A percentile compares a stretch with the other conserved stretches of the same genome.
Conservation (phyloP, 73 alveolate species). For the Paramecium octaurelia region DNA sequence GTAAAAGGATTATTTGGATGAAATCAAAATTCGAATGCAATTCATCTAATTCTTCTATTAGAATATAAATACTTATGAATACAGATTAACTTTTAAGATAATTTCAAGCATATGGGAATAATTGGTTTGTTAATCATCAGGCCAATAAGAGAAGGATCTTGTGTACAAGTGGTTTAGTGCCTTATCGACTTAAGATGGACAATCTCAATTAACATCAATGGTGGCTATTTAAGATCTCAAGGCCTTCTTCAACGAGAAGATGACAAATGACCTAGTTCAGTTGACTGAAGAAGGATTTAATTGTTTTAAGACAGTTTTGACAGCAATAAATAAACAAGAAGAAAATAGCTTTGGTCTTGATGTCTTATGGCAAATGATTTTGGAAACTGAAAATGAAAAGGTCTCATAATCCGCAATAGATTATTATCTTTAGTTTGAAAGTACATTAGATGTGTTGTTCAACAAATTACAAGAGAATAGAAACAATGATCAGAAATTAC, state of each 20-base stretch:
- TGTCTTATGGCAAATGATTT: slow-evolving; percentile 60
- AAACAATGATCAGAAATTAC: slow-evolving; percentile 39
- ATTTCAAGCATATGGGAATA: slow-evolving; percentile 58
- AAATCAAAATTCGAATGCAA: slow-evolving; percentile 22
- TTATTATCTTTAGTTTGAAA: neutral
- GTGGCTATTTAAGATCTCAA: slow-evolving; percentile 62
- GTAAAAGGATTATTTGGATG: neutral
- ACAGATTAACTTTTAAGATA: slow-evolving; percentile 49
- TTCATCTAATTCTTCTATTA: slow-evolving; percentile 32
- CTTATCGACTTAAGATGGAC: slow-evolving; percentile 51
- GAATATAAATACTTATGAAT: slow-evolving; percentile 35
- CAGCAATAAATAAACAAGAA: slow-evolving; percentile 65
- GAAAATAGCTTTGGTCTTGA: slow-evolving; percentile 63
- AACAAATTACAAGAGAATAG: slow-evolving; percentile 46
- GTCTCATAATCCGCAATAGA: neutral
- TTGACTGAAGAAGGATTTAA: slow-evolving; percentile 78
- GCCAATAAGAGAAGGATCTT: slow-evolving; percentile 50
- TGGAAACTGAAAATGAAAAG: slow-evolving; percentile 38
- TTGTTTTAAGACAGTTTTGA: slow-evolving; percentile 74
- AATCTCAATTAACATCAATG: slow-evolving; percentile 41
- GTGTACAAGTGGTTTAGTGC: slow-evolving; percentile 68
- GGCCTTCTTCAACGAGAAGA: slow-evolving; percentile 69
- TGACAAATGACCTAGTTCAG: slow-evolving; percentile 54
- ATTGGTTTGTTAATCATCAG: slow-evolving; percentile 1
- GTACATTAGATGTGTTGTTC: neutral